A percentile compares a stretch with the other conserved stretches of the same genome.
Conservation (phyloP, 2,329 filamentous ascomycete species). For the Bipolaris gigantea region DNA sequence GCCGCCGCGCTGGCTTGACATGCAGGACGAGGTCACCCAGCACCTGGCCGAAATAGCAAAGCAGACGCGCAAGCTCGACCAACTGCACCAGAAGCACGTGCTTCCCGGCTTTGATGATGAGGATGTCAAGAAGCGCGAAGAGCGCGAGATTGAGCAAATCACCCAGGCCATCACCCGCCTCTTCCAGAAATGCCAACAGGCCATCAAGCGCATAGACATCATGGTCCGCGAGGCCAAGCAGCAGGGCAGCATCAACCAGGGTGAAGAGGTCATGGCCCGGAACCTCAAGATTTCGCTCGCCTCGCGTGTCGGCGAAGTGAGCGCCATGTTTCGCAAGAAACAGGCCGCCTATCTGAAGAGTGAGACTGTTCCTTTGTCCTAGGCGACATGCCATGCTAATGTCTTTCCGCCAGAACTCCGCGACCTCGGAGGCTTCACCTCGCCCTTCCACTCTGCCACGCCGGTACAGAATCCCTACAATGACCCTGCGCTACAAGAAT, state of each 20-base stretch:
- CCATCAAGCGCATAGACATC: conserved; percentile 82
- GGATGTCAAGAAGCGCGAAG: conserved; percentile 81
- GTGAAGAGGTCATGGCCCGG: conserved; percentile 92
- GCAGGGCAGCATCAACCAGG: conserved; percentile 71
- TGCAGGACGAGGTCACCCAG: conserved; percentile 91
- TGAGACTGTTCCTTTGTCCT: conserved; percentile 48
- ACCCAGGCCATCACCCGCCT: conserved; percentile 87
- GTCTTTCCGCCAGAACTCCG: conserved; percentile 43
- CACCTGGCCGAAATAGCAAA: conserved; percentile 76
- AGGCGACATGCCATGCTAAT: conserved; percentile 15
- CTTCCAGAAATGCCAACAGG: conserved; percentile 87
- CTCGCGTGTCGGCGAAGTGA: conserved; percentile 84
- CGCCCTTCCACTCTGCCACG: conserved; percentile 50
- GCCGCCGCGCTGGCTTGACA: conserved; percentile 92
- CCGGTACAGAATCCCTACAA: conserved; percentile 66
- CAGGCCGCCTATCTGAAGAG: conserved; percentile 95
- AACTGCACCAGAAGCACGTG: conserved; percentile 95
- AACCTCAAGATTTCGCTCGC: conserved; percentile 95
- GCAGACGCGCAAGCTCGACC: conserved; percentile 83
- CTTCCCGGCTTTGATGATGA: conserved; percentile 96
- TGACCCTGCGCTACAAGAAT: conserved; percentile 83
- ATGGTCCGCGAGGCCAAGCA: conserved; percentile 82
- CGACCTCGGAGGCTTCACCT: conserved; percentile 51
- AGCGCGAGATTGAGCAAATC: conserved; percentile 83
- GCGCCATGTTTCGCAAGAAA: conserved; percentile 92